Base-by-base conservation (phyloP, 2,329 filamentous ascomycete species). In the Metarhizium robertsii region DNA sequence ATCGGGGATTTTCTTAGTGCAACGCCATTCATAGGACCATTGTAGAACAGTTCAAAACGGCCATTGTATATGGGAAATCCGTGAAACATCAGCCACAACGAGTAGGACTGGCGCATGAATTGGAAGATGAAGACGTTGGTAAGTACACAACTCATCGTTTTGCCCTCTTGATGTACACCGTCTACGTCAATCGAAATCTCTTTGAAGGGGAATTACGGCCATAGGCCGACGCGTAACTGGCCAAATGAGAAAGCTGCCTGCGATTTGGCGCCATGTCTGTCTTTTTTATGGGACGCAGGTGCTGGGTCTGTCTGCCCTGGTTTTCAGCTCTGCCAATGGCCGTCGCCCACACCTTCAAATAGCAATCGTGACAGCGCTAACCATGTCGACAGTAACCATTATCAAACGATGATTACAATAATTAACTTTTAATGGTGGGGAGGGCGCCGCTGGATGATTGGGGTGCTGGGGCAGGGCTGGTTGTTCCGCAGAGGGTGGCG, bases 1-100 rank as follows among this genome's bases (percentile, higher is more conserved):
- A 46, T 62, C 70, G 67, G 58, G 71, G 72, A 76, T 16, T 67
- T 76, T 50, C 52, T 56, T 67, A 96, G 91, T 99, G 94, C 75
- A 96, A 96, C 75, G 83, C 90, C 62, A 99, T 99, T 69, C 94
- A 99, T 75, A 90, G 94, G 70, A 95, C 85, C 55, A 97, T 99
- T 69, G 81, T 94, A 55, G 94, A 99, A 65, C 87, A 96, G 64
- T 99, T 99, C 80, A 95, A 92, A 74, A 84, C 86, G 59, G 94
- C 94, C 54, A 87, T 99, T 68, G 94, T 99, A 46, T 99, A 97
- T 72, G 94, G 94, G 63, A 94, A 92, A 71, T 96, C 92, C 55
- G 92, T 97, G 63, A 97, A 97, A 80, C 94, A 99, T 76, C 94
- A 97, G 75, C 94, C 94, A 61, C 94, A 99, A 75, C 84, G 92